Conservation (phyloP, 768 basidiomycete species). For the Podaxis mareebaensis region DNA sequence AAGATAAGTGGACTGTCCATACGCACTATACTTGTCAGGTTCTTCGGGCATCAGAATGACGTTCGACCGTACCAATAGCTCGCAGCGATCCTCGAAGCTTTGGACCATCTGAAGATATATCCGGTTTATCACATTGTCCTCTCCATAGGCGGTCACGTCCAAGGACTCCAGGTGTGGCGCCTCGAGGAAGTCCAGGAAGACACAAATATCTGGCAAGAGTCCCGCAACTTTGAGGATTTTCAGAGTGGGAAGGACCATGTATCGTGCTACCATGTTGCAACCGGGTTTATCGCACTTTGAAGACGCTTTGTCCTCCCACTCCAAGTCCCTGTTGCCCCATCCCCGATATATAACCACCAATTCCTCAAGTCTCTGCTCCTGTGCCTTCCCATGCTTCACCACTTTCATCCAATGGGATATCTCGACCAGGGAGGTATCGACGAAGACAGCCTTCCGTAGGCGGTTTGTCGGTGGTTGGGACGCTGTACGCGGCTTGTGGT, state of each 20-base stretch:
- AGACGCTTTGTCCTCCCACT: background rate
- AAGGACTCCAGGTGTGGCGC: background rate
- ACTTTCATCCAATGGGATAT: conserved; percentile 5
- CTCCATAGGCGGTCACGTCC: background rate
- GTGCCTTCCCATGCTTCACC: background rate
- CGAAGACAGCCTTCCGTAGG: background rate
- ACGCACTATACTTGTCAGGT: background rate
- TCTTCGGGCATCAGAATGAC: background rate
- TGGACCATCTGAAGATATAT: background rate
- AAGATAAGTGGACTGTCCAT: background rate
- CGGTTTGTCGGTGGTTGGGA: background rate
- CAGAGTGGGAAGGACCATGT: conserved; percentile 1
- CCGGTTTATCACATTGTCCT: background rate
- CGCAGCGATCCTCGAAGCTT: background rate
- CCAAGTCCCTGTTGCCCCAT: background rate
- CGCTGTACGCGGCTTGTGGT: background rate
- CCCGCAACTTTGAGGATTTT: conserved; percentile 2
- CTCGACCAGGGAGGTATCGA: conserved; percentile 1
- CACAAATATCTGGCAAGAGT: conserved; percentile 7
- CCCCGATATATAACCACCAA: background rate
- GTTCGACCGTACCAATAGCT: background rate
- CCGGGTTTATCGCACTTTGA: background rate
- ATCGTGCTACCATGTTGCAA: background rate
- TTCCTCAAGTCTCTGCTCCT: background rate
- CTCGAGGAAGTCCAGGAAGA: background rate